phyloP scores from a whole-genome alignment of 169 alveolate species.

The Plasmodium cynomolgi region DNA sequence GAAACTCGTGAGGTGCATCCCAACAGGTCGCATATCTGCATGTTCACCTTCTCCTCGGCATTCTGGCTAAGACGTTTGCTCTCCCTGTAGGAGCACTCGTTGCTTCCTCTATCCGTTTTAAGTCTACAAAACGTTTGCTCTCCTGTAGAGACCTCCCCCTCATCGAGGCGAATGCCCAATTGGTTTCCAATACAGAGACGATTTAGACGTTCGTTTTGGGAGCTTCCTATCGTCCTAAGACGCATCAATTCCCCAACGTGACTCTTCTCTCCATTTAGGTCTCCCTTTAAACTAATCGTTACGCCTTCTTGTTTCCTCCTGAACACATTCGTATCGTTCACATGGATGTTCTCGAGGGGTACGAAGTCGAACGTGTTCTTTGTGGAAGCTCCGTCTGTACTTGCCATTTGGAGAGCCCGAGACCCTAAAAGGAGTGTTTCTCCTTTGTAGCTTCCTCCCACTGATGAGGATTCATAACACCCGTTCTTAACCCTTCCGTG shows the following conservation, averaged over 20 bases:
- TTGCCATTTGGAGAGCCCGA: not conserved
- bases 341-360: not conserved
- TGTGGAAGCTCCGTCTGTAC: not conserved
- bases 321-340: not conserved
- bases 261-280: not conserved
- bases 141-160: not conserved
- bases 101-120: not conserved
- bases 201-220: not conserved
- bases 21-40: not conserved
- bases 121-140: not conserved
- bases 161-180: not conserved
- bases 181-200: not conserved
- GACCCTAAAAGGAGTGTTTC: not conserved
- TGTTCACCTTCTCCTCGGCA: not conserved
- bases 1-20: not conserved
- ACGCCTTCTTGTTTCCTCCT: not conserved
- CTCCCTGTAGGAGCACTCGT: not conserved
- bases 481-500: not conserved
- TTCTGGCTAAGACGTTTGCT: not conserved
- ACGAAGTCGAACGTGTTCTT: no score
- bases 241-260: not conserved
- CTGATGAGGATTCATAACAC: not conserved
- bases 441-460: not conserved
- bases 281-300: not conserved
- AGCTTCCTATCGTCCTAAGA: not conserved